These are phyloP conservation scores for Mikania micrantha DNA, from an alignment of 129 eudicot species.

Conservation along the genomic window DNA sequence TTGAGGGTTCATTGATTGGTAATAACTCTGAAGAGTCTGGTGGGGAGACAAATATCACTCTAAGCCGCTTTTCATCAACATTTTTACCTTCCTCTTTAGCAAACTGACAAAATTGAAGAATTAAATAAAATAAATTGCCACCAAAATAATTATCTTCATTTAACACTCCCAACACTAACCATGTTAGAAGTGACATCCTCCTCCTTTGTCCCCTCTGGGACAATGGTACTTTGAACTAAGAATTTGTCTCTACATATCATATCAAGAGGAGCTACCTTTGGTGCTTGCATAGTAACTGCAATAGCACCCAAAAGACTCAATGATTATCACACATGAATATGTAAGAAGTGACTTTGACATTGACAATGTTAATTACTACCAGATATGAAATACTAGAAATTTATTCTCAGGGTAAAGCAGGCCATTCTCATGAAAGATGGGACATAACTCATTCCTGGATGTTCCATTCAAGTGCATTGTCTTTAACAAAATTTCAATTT, in stretches of 20 bases:
- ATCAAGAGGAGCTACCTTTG: slow-evolving; percentile 41
- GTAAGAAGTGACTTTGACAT: too few species aligned
- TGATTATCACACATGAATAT: neutral
- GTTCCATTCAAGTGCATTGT: too few species aligned
- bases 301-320: slow-evolving; percentile 5
- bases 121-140: slow-evolving; percentile 7
- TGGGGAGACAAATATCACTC: slow-evolving; percentile 50
- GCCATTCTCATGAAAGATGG: too few species aligned
- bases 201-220: slow-evolving; percentile 46
- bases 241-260: slow-evolving; percentile 66
- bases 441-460: too few species aligned
- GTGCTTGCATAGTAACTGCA: slow-evolving; percentile 67
- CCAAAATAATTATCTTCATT: slow-evolving; percentile 3
- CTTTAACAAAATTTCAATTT: too few species aligned
- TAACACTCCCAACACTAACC: slow-evolving; percentile 28
- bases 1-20: slow-evolving; percentile 34
- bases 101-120: slow-evolving; percentile 40
- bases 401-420: too few species aligned
- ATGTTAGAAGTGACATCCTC: slow-evolving; percentile 47
- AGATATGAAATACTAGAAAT: too few species aligned
- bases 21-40: slow-evolving; percentile 44
- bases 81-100: slow-evolving; percentile 46
- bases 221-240: slow-evolving; percentile 52
- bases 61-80: slow-evolving; percentile 60
- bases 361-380: too few species aligned